phyloP scores from a whole-genome alignment of 2,329 filamentous ascomycete species.

The Fusarium sp. region DNA sequence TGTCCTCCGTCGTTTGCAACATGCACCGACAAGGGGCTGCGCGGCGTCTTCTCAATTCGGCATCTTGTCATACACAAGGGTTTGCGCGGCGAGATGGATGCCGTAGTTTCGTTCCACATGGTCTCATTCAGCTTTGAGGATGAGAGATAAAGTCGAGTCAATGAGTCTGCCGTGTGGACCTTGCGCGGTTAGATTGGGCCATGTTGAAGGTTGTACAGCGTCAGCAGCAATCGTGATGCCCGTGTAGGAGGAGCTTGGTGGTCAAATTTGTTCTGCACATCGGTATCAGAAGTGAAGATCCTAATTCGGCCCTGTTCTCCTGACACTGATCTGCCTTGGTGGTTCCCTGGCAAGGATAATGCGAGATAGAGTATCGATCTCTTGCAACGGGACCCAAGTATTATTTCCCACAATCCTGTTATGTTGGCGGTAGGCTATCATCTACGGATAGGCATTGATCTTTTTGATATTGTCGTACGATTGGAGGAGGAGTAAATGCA shows the following conservation, averaged over 20 bases:
- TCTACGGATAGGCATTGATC: background rate
- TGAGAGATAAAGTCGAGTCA: slow-evolving; percentile 18
- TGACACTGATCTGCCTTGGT: slow-evolving; percentile 4
- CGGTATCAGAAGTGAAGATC: slow-evolving; percentile 31
- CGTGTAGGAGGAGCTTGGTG: background rate
- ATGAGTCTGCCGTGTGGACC: slow-evolving; percentile 1
- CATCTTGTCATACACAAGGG: slow-evolving; percentile 26
- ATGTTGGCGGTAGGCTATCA: background rate
- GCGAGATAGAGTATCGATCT: slow-evolving; percentile 1
- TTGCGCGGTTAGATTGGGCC: slow-evolving; percentile 3
- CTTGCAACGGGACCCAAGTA: background rate
- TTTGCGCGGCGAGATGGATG: slow-evolving; percentile 29
- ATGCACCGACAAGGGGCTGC: slow-evolving; percentile 22
- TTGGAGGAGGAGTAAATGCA: background rate
- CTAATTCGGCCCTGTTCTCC: slow-evolving; percentile 17
- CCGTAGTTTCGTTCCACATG: slow-evolving; percentile 11
- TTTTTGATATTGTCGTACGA: background rate
- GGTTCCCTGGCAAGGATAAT: background rate
- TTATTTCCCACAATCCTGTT: background rate
- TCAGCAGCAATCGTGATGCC: slow-evolving; percentile 20
- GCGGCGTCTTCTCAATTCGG: slow-evolving; percentile 31
- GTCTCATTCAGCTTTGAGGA: slow-evolving; percentile 4
- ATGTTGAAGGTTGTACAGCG: slow-evolving; percentile 21
- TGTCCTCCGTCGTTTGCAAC: slow-evolving; percentile 33
- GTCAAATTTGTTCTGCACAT: slow-evolving; percentile 34